Base-by-base conservation (phyloP, 2,329 filamentous ascomycete species). In the Fusarium multiceps region DNA sequence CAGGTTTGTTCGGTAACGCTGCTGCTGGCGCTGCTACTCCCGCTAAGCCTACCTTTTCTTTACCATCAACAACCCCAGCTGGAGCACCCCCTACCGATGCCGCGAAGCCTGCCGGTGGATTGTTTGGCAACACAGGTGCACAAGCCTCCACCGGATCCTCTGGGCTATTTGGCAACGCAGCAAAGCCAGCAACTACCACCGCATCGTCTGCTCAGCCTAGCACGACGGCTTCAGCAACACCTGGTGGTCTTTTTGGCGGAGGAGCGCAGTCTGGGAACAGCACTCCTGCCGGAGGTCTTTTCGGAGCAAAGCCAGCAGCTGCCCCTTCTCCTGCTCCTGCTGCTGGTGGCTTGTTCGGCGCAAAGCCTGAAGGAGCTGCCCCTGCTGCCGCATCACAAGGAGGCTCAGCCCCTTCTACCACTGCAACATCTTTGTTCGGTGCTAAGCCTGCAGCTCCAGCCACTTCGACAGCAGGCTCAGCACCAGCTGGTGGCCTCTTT, bases 61-160 rank as follows among this genome's bases (percentile, higher is more conserved):
- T 86, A 34, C 79, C 81, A 56, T 88, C 86, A 20, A 88, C 86
- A 4, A 88, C 86, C 37, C 86, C 86, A 18, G 86, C 86, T 23
- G 86, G 86, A 37, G 82, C 84, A n/a, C 86, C 86, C 58, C 85
- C 86, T 1, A 73, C 80, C 7, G 81, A 79, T 56, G 67, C 75
- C 23, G 70, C 77, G 13, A 78, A 78, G 60, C 68, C 78, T 55
- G 66, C 71, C 7, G 53, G 66, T n/a, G 56, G 48, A 48, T 55
- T 78, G 10, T 77, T 77, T 47, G 69, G 70, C 21, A 75, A 73
- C 47, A 34, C 60, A 20, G 55, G 63, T 21, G 57, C 74, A 20
- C 68, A 74, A 51, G 20, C 71, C 53, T 55, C 70, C n/a, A 64
- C 71, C 48, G 45, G 76, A 23, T 41, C 71, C 23, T 65, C 71